Evolutionary conservation across 2,329 filamentous ascomycete species (phyloP), one percentile per base, ranked within the genome.

Genomic region (Pseudomassariella vexata): DNA sequence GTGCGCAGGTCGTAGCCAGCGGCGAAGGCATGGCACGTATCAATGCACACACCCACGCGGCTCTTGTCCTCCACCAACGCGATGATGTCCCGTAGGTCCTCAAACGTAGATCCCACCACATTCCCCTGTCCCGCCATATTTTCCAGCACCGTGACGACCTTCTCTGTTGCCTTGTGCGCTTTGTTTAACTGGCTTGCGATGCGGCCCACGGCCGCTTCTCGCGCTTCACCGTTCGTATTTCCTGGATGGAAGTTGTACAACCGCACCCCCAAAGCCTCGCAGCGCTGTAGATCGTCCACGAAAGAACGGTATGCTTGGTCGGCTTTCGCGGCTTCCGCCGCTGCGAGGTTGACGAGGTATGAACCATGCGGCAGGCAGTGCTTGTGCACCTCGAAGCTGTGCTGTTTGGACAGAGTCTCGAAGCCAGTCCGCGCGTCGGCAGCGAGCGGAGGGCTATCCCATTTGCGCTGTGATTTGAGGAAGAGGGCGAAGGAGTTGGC

Each of bases 161-260:
- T 71, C 24, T 68, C 72, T 0, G 85, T 94, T 36, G 82, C 85
- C 34, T 71, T 68, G 50, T 96, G 86, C 0, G 89, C 83, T 37
- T 73, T 74, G 54, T 95, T 95, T 30, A 98, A 70, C 48, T 89
- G 83, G 24, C 70, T 65, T 2, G 92, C 88, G 30, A 98, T 85
- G 23, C 92, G 78, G 10, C 62, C 67, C 36, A 94, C 81, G 4
- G 89, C 89, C 14, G 77, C 79, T 1, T 70, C 64, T 21, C 82
- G 76, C 4, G 73, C 68, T 20, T 73, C 73, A 28, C 81, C 79
- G 35, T 82, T 83, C 2, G 82, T 82, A 36, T 82, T 89, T 14
- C 92, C 92, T 0, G 92, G 92, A 54, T 98, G 92, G 63, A 98
- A 96, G 60, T 98, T 98, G 67, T 96, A 98, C n/a, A 95, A 71